Evolutionary conservation across 2,329 filamentous ascomycete species (phyloP).

Genomic region (Hymenoscyphus fructigenus): DNA sequence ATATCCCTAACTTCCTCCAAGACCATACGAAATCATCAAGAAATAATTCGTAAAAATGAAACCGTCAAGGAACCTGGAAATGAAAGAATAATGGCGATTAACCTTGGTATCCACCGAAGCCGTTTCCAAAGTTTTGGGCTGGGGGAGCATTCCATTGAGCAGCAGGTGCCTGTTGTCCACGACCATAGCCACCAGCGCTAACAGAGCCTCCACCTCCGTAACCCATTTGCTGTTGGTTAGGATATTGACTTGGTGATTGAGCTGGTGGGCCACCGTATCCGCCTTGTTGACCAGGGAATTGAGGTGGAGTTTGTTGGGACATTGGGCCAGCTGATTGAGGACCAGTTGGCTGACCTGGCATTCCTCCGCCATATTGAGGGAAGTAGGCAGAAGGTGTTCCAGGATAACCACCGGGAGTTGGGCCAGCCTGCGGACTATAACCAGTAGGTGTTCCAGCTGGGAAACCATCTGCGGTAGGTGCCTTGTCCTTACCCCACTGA

Average conservation of each 20-base stretch:
- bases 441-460: slow-evolving; percentile 68
- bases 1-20: slow-evolving; percentile 28
- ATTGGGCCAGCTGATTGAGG: slow-evolving; percentile 40
- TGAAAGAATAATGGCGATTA: slow-evolving; percentile 37
- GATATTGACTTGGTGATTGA: slow-evolving; percentile 62
- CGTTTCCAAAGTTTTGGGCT: slow-evolving; percentile 61
- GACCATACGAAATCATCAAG: slow-evolving; percentile 21
- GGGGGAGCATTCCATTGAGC: slow-evolving; percentile 50
- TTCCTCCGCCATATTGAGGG: slow-evolving; percentile 89
- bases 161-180: slow-evolving; percentile 44
- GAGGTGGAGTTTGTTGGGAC: slow-evolving; percentile 41
- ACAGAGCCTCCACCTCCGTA: slow-evolving; percentile 61
- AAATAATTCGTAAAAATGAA: slow-evolving; percentile 13
- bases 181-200: slow-evolving; percentile 82
- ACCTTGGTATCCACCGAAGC: slow-evolving; percentile 63
- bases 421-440: slow-evolving; percentile 72
- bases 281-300: slow-evolving; percentile 64
- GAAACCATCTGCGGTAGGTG: slow-evolving; percentile 74
- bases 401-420: slow-evolving; percentile 69
- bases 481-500: slow-evolving; percentile 99
- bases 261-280: slow-evolving; percentile 63
- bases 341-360: slow-evolving; percentile 37
- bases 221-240: slow-evolving; percentile 63
- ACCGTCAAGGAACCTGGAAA: slow-evolving; percentile 10
- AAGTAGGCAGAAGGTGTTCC: slow-evolving; percentile 82